A percentile compares a stretch with the other conserved stretches of the same genome.
phyloP scores from a whole-genome alignment of 495 filamentous ascomycete species.

The Penicillium crystallinum region DNA sequence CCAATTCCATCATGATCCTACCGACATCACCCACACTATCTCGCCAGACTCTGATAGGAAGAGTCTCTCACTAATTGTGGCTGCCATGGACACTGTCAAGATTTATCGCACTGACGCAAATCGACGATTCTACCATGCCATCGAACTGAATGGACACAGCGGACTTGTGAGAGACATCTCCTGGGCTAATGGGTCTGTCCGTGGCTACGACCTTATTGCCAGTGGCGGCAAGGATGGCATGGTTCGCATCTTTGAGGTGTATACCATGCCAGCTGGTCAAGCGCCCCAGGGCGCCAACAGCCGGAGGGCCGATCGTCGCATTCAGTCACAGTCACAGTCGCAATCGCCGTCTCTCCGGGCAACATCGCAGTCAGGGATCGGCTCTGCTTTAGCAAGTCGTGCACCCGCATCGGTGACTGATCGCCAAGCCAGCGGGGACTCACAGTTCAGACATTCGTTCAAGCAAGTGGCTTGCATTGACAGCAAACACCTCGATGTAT shows the following conservation, averaged over 20 bases:
- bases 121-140: slow-evolving; percentile 68
- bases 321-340: slow-evolving; percentile 27
- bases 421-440: slow-evolving; percentile 29
- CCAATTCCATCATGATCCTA: slow-evolving; percentile 76
- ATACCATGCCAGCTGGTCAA: slow-evolving; percentile 41
- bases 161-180: slow-evolving; percentile 83
- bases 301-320: slow-evolving; percentile 26
- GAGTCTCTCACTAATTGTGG: slow-evolving; percentile 71
- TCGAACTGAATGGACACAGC: slow-evolving; percentile 63
- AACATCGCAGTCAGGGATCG: slow-evolving; percentile 47
- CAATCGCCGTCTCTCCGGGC: slow-evolving; percentile 30
- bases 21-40: slow-evolving; percentile 70
- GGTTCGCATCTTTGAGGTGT: slow-evolving; percentile 77
- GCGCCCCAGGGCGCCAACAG: slow-evolving; percentile 25
- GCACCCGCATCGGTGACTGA: slow-evolving; percentile 26
- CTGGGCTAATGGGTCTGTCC: slow-evolving; percentile 84
- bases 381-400: slow-evolving; percentile 45
- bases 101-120: slow-evolving; percentile 72
- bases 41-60: slow-evolving; percentile 70
- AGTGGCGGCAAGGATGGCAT: slow-evolving; percentile 89
- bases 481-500: slow-evolving; percentile 46
- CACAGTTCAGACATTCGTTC: slow-evolving; percentile 41
- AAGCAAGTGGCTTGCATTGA: slow-evolving; percentile 46
- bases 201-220: slow-evolving; percentile 85
- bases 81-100: slow-evolving; percentile 72